These are phyloP conservation scores for Debaryomyces hansenii DNA, from an alignment of 805 yeast genomes.

Conservation along the genomic window DNA sequence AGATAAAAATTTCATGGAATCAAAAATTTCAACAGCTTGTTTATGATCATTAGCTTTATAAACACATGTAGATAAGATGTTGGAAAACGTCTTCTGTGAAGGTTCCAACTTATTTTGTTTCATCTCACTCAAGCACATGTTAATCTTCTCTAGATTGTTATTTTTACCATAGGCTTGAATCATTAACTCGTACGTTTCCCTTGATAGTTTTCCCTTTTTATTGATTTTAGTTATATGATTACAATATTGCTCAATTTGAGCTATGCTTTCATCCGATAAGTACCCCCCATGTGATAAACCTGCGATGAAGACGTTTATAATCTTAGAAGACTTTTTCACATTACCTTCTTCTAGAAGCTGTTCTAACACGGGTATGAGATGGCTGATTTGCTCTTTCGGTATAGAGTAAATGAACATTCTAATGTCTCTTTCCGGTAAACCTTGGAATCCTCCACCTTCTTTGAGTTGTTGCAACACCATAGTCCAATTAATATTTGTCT, in stretches of 20 bases:
- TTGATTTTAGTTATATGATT: slow-evolving; percentile 20
- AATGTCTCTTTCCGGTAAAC: slow-evolving; percentile 31
- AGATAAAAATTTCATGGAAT: slow-evolving; percentile 80
- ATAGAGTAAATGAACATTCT: slow-evolving; percentile 37
- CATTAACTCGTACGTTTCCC: slow-evolving; percentile 44
- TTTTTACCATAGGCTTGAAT: slow-evolving; percentile 47
- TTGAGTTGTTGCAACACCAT: slow-evolving; percentile 42
- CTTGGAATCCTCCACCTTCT: slow-evolving; percentile 35
- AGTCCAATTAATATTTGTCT: slow-evolving; percentile 46
- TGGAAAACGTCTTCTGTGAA: slow-evolving; percentile 48
- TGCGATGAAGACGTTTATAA: slow-evolving; percentile 38
- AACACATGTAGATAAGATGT: slow-evolving; percentile 61
- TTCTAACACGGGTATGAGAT: slow-evolving; percentile 36
- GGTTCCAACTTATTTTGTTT: slow-evolving; percentile 38
- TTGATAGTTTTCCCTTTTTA: slow-evolving; percentile 27
- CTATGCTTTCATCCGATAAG: slow-evolving; percentile 19
- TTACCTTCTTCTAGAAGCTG: slow-evolving; percentile 35
- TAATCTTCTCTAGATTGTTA: slow-evolving; percentile 37
- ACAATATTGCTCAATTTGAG: slow-evolving; percentile 31
- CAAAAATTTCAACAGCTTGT: slow-evolving; percentile 74
- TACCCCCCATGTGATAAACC: slow-evolving; percentile 27
- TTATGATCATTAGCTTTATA: slow-evolving; percentile 47
- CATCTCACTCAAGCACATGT: slow-evolving; percentile 39
- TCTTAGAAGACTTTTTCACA: slow-evolving; percentile 26
- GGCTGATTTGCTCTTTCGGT: slow-evolving; percentile 37